These are phyloP conservation scores for Aureobasidium sp. DNA, from an alignment of 2,329 filamentous ascomycete genomes.

Conservation along the genomic window DNA sequence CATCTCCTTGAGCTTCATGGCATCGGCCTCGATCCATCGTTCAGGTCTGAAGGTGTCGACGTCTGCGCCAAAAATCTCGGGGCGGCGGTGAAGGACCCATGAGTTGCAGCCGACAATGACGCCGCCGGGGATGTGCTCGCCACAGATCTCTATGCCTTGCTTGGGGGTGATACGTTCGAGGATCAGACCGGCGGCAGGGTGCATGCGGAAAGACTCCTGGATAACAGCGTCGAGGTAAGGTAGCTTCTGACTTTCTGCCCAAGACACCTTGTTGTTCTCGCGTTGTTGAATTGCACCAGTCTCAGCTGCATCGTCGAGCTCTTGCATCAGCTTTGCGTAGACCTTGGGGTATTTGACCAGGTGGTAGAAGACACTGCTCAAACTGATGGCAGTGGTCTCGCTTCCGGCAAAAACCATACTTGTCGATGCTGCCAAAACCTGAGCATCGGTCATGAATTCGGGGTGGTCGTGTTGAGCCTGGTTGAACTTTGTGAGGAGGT, in stretches of 20 bases:
- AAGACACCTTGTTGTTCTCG: conserved; percentile 54
- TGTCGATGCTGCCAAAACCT: conserved; percentile 64
- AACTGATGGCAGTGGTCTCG: conserved; percentile 70
- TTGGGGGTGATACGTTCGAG: conserved; percentile 65
- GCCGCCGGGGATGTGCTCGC: conserved; percentile 55
- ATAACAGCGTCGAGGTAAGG: conserved; percentile 70
- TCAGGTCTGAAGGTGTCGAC: conserved; percentile 59
- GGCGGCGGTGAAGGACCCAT: conserved; percentile 64
- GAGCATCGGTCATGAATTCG: conserved; percentile 61
- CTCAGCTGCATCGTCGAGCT: conserved; percentile 53
- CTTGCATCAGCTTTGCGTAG: conserved; percentile 49
- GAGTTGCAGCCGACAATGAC: conserved; percentile 68
- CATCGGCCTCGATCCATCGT: conserved; percentile 51
- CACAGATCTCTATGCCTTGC: conserved; percentile 55
- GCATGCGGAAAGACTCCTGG: conserved; percentile 69
- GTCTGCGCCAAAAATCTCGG: conserved; percentile 60
- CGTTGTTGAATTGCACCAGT: conserved; percentile 39
- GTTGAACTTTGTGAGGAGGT: conserved; percentile 65
- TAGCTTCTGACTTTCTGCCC: conserved; percentile 60
- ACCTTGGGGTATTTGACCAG: conserved; percentile 55
- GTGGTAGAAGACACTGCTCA: conserved; percentile 66
- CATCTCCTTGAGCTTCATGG: conserved; percentile 56
- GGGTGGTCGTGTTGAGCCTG: conserved; percentile 59
- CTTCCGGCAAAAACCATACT: conserved; percentile 65
- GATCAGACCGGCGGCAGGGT: conserved; percentile 64